Conservation (phyloP, 148 eudicot genomes). For the Euryodendron excelsum region DNA sequence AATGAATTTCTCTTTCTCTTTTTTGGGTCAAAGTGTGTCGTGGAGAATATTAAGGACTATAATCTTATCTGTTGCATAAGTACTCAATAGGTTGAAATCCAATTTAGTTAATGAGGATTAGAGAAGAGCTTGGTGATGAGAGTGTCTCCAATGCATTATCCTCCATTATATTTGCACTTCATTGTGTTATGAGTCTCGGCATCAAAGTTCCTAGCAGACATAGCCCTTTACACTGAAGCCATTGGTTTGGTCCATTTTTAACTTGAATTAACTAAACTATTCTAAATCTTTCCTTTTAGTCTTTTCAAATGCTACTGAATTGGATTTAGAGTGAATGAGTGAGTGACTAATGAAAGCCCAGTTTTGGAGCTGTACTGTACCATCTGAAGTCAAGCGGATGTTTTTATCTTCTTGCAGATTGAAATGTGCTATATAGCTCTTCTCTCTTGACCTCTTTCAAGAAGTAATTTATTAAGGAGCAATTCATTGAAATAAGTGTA, state of each 20-base stretch:
- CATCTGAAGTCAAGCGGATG: not conserved
- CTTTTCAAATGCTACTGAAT: not conserved
- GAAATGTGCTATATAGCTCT: not conserved
- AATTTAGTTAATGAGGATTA: not conserved
- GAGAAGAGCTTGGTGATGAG: not conserved
- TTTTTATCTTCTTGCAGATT: slow-evolving; percentile 6
- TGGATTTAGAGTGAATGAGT: not conserved
- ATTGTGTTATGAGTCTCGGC: not conserved
- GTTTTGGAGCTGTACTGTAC: not conserved
- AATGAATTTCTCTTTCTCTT: not conserved
- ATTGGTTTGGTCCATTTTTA: not conserved
- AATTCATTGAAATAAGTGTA: not conserved
- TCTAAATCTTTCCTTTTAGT: not conserved
- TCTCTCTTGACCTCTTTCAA: not conserved
- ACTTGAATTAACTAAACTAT: not conserved
- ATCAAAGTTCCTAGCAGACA: not conserved
- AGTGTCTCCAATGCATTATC: not conserved
- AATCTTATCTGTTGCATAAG: not conserved
- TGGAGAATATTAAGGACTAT: too few species aligned
- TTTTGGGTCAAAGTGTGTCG: not conserved
- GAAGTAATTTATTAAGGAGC: not conserved
- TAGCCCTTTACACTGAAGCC: too few species aligned
- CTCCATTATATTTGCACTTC: not conserved
- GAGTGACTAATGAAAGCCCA: not conserved
- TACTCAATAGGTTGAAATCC: not conserved